These are phyloP conservation scores for Neofusicoccum cordaticola DNA, from an alignment of 2,329 filamentous ascomycete genomes.

Conservation along the genomic window DNA sequence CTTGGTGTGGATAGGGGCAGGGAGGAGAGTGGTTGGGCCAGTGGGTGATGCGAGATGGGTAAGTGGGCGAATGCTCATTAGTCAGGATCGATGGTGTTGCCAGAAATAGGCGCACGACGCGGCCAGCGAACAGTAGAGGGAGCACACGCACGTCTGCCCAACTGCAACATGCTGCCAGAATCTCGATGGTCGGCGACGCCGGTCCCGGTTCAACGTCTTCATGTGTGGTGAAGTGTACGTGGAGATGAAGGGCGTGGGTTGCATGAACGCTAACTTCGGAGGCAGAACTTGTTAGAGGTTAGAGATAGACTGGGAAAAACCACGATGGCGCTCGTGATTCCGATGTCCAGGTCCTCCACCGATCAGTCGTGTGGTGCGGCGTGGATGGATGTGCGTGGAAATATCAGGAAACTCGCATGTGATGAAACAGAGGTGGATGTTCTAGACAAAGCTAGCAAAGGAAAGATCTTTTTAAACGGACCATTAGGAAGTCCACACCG, in stretches of 20 bases:
- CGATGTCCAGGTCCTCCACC: too few relatives aligned
- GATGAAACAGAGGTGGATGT: conserved; percentile 8
- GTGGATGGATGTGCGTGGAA: neutral
- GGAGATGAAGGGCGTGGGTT: neutral
- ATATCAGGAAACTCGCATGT: conserved; percentile 8
- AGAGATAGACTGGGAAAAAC: neutral
- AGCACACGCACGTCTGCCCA: neutral
- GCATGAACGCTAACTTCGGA: neutral
- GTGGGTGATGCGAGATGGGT: too few relatives aligned
- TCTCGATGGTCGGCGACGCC: neutral
- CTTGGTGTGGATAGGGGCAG: neutral
- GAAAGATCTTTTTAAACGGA: neutral
- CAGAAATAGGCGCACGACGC: neutral
- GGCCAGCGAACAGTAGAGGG: neutral
- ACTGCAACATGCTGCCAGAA: neutral
- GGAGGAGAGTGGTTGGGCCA: too few relatives aligned
- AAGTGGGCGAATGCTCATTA: too few relatives aligned
- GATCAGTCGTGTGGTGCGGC: neutral
- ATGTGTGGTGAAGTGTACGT: neutral
- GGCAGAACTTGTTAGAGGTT: neutral
- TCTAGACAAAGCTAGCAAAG: neutral
- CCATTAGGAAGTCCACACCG: neutral
- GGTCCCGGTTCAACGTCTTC: neutral
- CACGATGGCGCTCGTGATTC: neutral
- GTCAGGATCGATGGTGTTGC: neutral